These are phyloP conservation scores for Wickerhamomyces alni DNA, from an alignment of 805 yeast genomes.

Conservation along the genomic window DNA sequence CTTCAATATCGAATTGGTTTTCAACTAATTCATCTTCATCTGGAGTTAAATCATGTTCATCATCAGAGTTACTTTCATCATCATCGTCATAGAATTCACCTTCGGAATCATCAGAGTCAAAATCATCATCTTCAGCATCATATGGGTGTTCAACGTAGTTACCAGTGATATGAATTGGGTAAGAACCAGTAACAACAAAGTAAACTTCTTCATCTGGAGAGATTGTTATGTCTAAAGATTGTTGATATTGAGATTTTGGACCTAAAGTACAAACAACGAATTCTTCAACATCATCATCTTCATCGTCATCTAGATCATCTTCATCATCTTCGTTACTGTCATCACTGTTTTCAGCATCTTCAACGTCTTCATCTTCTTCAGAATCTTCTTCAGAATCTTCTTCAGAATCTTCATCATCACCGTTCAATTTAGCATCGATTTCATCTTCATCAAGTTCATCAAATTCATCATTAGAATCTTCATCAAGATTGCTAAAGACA, in stretches of 20 bases:
- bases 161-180: constrained; percentile 88
- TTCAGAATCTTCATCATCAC: no score
- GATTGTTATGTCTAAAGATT: constrained; percentile 83
- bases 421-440: no score
- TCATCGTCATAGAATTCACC: constrained; percentile 32
- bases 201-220: constrained; percentile 90
- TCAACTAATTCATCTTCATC: constrained; percentile 63
- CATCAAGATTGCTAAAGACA: constrained; percentile 40
- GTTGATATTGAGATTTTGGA: constrained; percentile 82
- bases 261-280: constrained; percentile 84
- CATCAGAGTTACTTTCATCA: constrained; percentile 40
- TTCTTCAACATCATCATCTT: constrained; percentile 74
- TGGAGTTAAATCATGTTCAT: constrained; percentile 64
- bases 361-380: constrained; percentile 30
- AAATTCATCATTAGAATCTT: constrained; percentile 26
- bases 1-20: constrained; percentile 35
- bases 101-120: constrained; percentile 35
- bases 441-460: constrained; percentile 17
- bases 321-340: constrained; percentile 46
- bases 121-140: constrained; percentile 55
- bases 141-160: constrained; percentile 95
- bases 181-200: constrained; percentile 95
- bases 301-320: constrained; percentile 38
- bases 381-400: constrained; percentile 25
- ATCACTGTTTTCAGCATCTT: constrained; percentile 12